phyloP scores from a whole-genome alignment of 1,284 basidiomycete genomes.

The Gomphus sp. region DNA sequence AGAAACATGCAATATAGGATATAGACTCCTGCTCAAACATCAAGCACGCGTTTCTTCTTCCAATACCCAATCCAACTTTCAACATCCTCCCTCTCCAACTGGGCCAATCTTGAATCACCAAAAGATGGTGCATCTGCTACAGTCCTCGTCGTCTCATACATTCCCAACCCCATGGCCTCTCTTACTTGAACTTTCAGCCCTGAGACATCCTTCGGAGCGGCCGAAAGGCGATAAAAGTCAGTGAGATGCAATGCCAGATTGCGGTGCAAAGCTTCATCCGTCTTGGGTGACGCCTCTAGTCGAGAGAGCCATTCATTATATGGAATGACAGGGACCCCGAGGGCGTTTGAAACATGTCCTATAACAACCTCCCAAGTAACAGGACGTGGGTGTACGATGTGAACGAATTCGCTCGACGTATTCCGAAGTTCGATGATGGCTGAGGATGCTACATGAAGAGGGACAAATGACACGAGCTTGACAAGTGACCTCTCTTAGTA shows the following conservation, averaged over 20 bases:
- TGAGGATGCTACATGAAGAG: neutral
- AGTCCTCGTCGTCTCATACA: neutral
- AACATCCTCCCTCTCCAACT: neutral
- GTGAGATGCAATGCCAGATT: conserved; percentile 25
- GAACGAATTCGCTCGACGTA: no score
- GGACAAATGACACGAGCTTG: conserved; percentile 4
- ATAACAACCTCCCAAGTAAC: conserved; percentile 17
- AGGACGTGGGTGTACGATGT: no score
- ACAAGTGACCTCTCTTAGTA: neutral
- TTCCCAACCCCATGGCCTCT: conserved; percentile 1
- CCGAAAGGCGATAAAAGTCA: conserved; percentile 18
- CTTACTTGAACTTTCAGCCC: neutral
- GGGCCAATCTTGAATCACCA: neutral
- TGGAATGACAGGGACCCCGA: conserved; percentile 20
- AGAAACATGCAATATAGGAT: no score
- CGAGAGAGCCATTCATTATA: conserved; percentile 21
- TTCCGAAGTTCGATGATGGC: no score
- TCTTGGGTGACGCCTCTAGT: conserved; percentile 14
- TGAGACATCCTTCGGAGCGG: neutral
- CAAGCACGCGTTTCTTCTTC: no score
- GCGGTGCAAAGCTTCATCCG: conserved; percentile 5
- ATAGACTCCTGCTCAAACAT: no score
- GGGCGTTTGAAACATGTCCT: conserved; percentile 13
- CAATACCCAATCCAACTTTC: conserved; percentile 6
- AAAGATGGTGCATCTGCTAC: neutral